phyloP scores from a whole-genome alignment of 768 basidiomycete species.

The Cystobasidium onofrii region DNA sequence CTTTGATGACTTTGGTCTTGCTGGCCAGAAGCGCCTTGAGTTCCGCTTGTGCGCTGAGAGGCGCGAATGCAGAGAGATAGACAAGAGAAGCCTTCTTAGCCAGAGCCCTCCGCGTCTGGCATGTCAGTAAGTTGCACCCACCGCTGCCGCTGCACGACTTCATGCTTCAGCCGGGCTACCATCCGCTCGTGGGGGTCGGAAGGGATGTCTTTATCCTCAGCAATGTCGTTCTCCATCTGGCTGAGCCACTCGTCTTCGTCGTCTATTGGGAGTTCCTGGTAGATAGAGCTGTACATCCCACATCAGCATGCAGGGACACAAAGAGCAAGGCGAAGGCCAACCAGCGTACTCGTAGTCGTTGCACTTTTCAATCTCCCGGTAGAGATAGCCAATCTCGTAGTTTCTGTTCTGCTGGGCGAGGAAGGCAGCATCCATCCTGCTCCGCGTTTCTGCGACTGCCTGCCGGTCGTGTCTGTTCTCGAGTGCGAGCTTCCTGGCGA shows the following conservation, averaged over 20 bases:
- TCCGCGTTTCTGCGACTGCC: conserved; percentile 52
- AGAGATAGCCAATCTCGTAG: conserved; percentile 81
- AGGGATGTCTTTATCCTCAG: conserved; percentile 49
- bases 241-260: conserved; percentile 57
- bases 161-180: conserved; percentile 77
- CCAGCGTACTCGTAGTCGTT: conserved; percentile 54
- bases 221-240: conserved; percentile 49
- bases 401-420: conserved; percentile 59
- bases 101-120: too few species aligned
- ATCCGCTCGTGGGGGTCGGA: conserved; percentile 70
- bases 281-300: conserved; percentile 58
- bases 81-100: too few species aligned
- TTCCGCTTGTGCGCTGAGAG: conserved; percentile 31
- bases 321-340: not conserved
- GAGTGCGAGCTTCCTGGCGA: not conserved
- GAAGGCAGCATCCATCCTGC: conserved; percentile 11
- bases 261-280: conserved; percentile 76
- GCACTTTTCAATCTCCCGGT: conserved; percentile 85
- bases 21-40: conserved; percentile 58
- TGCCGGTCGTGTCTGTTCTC: conserved; percentile 19
- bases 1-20: conserved; percentile 71
- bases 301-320: not conserved
- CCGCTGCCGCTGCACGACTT: conserved; percentile 81
- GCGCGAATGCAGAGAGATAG: too few species aligned
- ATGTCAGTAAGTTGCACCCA: too few species aligned